Evolutionary conservation across 192 early-diverging fungal species (phyloP), one percentile per base, ranked within the genome.

Genomic region (Entrophospora sp.): DNA sequence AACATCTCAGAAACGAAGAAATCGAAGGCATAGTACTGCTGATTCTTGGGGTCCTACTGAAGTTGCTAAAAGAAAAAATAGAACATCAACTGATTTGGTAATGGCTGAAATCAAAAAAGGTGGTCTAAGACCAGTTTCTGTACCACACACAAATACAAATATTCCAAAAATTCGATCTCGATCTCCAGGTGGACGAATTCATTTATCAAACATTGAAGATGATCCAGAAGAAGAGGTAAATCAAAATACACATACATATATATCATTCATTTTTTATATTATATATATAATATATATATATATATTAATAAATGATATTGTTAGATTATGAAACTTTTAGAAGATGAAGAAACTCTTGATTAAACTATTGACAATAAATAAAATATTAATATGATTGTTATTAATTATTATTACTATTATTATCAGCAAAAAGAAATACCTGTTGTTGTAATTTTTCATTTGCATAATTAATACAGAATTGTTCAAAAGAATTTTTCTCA

Each of bases 401-500:
- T 46, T 49, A 42, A 48, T 34, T 32, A 6, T 9, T 42, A 22
- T 57, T 5, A 27, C 18, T 35, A 22, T 27, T 34, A n/a, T 5
- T n/a, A 3, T 35, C 1, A 20, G 56, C 75, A 74, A 73, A 91
- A 85, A 77, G 93, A 94, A 71, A 89, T 99, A 46, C 83, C 97
- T 76, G 90, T 78, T 97, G 95, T 76, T 99, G 97, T 59, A 99
- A 79, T 76, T 99, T 99, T 75, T 99, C 97, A 76, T 96, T 96
- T 66, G 94, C 89, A 69, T 90, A 92, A 71, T 92, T 91, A 67
- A 99, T 96, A 83, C 96, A 99, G 75, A 97, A 97, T 81, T 99
- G 96, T 79, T 99, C 96, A 66, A 99, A 99, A 22, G 94, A 97
- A 80, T 99, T 99, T 79, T 94, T 96, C 77, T 93, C 89, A 75